phyloP scores from a whole-genome alignment of 208 protist species.

The Trypanosoma rangeli region DNA sequence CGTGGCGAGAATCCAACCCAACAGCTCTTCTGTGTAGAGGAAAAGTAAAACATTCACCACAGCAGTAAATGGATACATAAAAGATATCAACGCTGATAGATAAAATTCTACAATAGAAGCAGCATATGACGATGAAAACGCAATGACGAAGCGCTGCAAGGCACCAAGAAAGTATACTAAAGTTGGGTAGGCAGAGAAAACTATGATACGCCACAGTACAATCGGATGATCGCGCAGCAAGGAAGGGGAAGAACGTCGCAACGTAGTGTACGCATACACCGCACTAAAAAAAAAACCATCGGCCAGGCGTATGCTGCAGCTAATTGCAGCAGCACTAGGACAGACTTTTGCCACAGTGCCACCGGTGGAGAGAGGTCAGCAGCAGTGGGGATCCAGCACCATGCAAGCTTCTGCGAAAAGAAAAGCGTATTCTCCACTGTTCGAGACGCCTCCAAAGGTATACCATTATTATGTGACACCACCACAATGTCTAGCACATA shows the following conservation, averaged over 20 bases:
- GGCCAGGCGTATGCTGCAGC: slow-evolving; percentile 10
- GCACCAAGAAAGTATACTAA: slow-evolving; percentile 14
- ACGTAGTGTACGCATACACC: slow-evolving; percentile 6
- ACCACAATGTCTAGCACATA: slow-evolving; percentile 15
- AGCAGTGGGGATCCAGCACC: slow-evolving; percentile 23
- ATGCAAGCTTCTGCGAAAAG: slow-evolving; percentile 23
- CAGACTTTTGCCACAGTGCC: not conserved
- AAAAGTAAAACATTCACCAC: slow-evolving; percentile 17
- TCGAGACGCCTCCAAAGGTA: not conserved
- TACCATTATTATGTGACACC: not conserved
- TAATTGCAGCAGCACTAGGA: slow-evolving; percentile 10
- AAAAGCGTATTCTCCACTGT: slow-evolving; percentile 4
- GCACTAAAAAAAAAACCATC: slow-evolving; percentile 15
- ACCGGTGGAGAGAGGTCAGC: not conserved
- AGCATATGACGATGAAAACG: not conserved
- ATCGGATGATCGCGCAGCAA: slow-evolving; percentile 16
- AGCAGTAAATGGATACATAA: slow-evolving; percentile 21
- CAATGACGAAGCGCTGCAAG: slow-evolving; percentile 10
- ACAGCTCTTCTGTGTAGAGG: slow-evolving; percentile 14
- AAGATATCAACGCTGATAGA: slow-evolving; percentile 6
- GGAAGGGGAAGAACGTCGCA: slow-evolving; percentile 11
- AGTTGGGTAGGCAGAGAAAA: slow-evolving; percentile 19
- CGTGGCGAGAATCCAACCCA: not conserved
- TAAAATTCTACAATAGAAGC: not conserved
- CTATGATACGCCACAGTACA: slow-evolving; percentile 16